Percentiles rank a stretch among this genome's conserved stretches.
phyloP scores from a whole-genome alignment of 306 rosid genomes.

The Purshia tridentata region DNA sequence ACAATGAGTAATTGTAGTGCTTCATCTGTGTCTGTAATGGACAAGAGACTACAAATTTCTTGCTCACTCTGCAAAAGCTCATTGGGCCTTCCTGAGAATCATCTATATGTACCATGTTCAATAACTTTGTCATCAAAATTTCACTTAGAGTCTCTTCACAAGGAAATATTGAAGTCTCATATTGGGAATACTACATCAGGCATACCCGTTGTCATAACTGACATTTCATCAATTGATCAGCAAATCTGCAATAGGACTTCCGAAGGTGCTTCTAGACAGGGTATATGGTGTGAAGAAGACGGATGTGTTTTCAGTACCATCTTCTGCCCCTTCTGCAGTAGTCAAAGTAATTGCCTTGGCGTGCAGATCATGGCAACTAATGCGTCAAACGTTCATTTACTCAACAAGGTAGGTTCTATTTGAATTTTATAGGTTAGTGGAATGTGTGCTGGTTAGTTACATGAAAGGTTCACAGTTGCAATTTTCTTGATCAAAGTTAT shows the following conservation, averaged over 20 bases:
- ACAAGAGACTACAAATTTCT: conserved; percentile 48
- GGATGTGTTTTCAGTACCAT: conserved; percentile 76
- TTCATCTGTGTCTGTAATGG: conserved; percentile 36
- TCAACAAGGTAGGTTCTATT: conserved; percentile 59
- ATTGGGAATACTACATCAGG: conserved; percentile 30
- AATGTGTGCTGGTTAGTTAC: neutral
- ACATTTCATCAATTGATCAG: conserved; percentile 53
- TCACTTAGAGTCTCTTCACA: conserved; percentile 56
- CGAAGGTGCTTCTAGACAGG: conserved; percentile 40
- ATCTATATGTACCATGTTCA: conserved; percentile 56
- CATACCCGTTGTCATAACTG: conserved; percentile 56
- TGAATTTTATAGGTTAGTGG: neutral
- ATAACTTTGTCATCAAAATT: conserved; percentile 48
- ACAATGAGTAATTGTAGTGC: conserved; percentile 21
- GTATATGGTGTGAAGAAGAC: conserved; percentile 80
- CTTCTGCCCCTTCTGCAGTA: conserved; percentile 78
- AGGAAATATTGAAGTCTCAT: conserved; percentile 30
- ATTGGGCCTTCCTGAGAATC: conserved; percentile 70
- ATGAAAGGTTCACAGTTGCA: neutral
- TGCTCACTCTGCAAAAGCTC: conserved; percentile 78
- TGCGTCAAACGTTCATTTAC: conserved; percentile 67
- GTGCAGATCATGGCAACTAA: conserved; percentile 76
- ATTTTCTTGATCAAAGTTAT: neutral
- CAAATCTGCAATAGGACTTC: conserved; percentile 40
- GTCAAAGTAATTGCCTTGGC: conserved; percentile 54